These are phyloP conservation scores for Exobasidium cylindrosporum DNA, from an alignment of 1,284 basidiomycete species.

Conservation along the genomic window DNA sequence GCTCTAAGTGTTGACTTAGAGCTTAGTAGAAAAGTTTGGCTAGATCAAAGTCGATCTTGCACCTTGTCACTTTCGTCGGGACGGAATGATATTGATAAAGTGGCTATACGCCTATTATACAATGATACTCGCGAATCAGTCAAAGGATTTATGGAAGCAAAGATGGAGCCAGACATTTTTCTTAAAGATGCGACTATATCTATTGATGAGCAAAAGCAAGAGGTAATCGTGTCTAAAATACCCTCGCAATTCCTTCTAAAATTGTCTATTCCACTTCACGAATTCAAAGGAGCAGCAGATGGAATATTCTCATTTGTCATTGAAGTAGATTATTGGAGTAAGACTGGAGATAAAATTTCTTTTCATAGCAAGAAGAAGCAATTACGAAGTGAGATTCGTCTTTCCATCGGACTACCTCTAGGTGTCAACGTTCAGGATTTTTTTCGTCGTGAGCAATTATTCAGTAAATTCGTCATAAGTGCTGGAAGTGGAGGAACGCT, in stretches of 20 bases:
- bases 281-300: conserved; percentile 15
- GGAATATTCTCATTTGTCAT: conserved; percentile 21
- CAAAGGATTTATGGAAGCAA: conserved; percentile 11
- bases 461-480: conserved; percentile 45
- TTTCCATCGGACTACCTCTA: conserved; percentile 37
- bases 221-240: conserved; percentile 12
- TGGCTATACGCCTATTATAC: conserved; percentile 20
- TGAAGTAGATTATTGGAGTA: conserved; percentile 23
- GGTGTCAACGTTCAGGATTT: conserved; percentile 54
- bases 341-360: neutral
- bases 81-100: conserved; percentile 25
- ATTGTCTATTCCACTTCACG: conserved; percentile 24
- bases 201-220: neutral
- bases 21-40: conserved; percentile 29
- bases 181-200: neutral
- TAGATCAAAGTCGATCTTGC: conserved; percentile 31
- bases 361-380: neutral
- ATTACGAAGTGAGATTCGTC: conserved; percentile 13
- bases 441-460: conserved; percentile 36
- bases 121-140: neutral
- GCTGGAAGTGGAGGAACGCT: conserved; percentile 27
- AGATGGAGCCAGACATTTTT: neutral
- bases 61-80: conserved; percentile 34
- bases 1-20: conserved; percentile 23
- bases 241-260: neutral